These are phyloP conservation scores for Nicotiana obtusifolia DNA, from an alignment of 257 asterid species.

Conservation along the genomic window DNA sequence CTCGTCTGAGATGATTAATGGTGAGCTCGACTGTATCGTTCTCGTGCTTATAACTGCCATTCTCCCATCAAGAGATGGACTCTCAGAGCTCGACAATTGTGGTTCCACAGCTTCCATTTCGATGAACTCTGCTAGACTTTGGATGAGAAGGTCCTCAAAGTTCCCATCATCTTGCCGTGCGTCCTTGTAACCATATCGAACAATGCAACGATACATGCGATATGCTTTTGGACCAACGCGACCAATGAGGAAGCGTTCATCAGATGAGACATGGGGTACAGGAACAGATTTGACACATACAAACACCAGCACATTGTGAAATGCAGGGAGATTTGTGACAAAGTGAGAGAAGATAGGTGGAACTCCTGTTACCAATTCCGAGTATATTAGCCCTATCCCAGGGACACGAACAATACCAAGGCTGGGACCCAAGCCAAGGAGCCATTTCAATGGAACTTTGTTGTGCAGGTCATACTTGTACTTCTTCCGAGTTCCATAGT, in stretches of 20 bases:
- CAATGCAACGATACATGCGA: slow-evolving; percentile 91
- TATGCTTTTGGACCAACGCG: slow-evolving; percentile 86
- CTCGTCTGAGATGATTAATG: slow-evolving; percentile 41
- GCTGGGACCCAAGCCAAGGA: slow-evolving; percentile 85
- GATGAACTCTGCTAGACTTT: slow-evolving; percentile 82
- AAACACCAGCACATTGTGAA: slow-evolving; percentile 76
- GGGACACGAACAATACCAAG: slow-evolving; percentile 94
- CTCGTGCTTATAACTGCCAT: slow-evolving; percentile 88
- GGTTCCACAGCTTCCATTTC: slow-evolving; percentile 93
- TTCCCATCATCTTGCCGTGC: slow-evolving; percentile 65
- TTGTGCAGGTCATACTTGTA: slow-evolving; percentile 85
- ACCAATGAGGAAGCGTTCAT: slow-evolving; percentile 91
- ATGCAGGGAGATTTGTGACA: slow-evolving; percentile 95
- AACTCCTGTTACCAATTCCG: slow-evolving; percentile 86
- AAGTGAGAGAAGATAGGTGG: slow-evolving; percentile 92
- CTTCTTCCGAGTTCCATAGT: slow-evolving; percentile 83
- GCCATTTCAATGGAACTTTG: slow-evolving; percentile 89
- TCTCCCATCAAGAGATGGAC: slow-evolving; percentile 68
- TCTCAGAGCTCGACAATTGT: slow-evolving; percentile 49
- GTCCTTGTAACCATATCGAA: slow-evolving; percentile 89
- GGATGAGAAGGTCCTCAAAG: slow-evolving; percentile 72
- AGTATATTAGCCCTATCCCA: slow-evolving; percentile 86
- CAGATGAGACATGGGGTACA: slow-evolving; percentile 69
- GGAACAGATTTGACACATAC: slow-evolving; percentile 87
- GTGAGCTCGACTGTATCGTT: slow-evolving; percentile 30